phyloP scores from a whole-genome alignment of 2,329 filamentous ascomycete species.

The Aspergillus sp. region DNA sequence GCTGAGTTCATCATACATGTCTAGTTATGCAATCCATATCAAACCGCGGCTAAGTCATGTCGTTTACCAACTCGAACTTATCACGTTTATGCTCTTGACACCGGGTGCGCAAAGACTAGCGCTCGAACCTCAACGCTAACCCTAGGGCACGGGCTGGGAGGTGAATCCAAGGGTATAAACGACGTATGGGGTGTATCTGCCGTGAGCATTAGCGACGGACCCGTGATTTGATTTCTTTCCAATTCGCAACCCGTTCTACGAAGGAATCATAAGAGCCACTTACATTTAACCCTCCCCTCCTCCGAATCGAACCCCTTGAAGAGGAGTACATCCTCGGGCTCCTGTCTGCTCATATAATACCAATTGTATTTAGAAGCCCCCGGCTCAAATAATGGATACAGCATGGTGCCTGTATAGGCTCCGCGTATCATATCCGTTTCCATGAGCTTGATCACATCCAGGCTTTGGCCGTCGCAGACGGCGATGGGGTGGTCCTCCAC shows the following conservation, averaged over 20 bases:
- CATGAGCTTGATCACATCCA: neutral
- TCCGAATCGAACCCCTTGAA: slow-evolving; percentile 5
- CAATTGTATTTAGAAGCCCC: neutral
- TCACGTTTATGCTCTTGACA: neutral
- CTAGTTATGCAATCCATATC: too few relatives aligned
- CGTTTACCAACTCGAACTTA: too few relatives aligned
- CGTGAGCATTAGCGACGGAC: neutral
- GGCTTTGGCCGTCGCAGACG: slow-evolving; percentile 1
- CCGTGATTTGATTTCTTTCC: too few relatives aligned
- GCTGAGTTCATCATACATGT: too few relatives aligned
- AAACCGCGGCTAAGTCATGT: too few relatives aligned
- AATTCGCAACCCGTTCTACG: too few relatives aligned
- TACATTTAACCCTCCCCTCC: slow-evolving; percentile 1
- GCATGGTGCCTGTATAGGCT: neutral
- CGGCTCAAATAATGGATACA: slow-evolving; percentile 7
- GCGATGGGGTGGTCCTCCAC: slow-evolving; percentile 2
- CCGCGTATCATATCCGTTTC: slow-evolving; percentile 9
- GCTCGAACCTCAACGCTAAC: slow-evolving; percentile 11
- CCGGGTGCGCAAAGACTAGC: neutral
- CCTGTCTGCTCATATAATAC: slow-evolving; percentile 11
- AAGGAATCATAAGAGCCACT: neutral
- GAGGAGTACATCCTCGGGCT: neutral
- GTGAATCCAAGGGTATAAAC: neutral
- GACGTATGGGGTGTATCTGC: slow-evolving; percentile 10
- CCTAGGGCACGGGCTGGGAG: neutral